Conservation (phyloP, 2,329 filamentous ascomycete genomes). For the Aspergillus jensenii region DNA sequence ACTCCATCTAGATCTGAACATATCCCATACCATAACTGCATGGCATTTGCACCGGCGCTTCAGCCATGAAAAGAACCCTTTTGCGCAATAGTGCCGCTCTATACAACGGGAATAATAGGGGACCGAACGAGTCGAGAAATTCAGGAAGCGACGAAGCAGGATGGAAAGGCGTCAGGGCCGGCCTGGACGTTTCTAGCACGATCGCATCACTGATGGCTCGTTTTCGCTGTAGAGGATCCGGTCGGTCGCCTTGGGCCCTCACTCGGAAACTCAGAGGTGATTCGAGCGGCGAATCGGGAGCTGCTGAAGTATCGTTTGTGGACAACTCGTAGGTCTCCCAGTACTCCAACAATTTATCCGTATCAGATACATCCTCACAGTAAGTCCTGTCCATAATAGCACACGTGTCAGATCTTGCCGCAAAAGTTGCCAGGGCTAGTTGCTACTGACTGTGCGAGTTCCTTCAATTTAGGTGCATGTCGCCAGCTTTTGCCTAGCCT, state of each 20-base stretch:
- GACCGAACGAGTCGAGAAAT: slow-evolving; percentile 81
- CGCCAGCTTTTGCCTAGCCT: slow-evolving; percentile 85
- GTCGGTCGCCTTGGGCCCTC: slow-evolving; percentile 51
- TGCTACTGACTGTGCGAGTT: slow-evolving; percentile 64
- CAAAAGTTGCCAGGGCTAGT: background rate
- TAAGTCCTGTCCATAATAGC: slow-evolving; percentile 46
- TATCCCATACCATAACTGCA: slow-evolving; percentile 78
- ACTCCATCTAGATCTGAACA: slow-evolving; percentile 15
- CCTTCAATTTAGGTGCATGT: slow-evolving; percentile 74
- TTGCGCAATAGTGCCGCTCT: slow-evolving; percentile 83
- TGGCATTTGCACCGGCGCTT: slow-evolving; percentile 78
- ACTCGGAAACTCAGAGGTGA: slow-evolving; percentile 53
- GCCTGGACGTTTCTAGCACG: slow-evolving; percentile 40
- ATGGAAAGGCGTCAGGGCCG: slow-evolving; percentile 74
- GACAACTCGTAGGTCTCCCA: slow-evolving; percentile 60
- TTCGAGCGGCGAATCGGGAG: slow-evolving; percentile 51
- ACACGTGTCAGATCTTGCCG: slow-evolving; percentile 15
- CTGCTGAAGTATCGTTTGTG: slow-evolving; percentile 36
- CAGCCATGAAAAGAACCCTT: slow-evolving; percentile 81
- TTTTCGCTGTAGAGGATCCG: slow-evolving; percentile 30
- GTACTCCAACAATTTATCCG: slow-evolving; percentile 69
- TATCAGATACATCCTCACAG: slow-evolving; percentile 64
- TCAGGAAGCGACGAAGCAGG: slow-evolving; percentile 79
- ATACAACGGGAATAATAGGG: slow-evolving; percentile 87
- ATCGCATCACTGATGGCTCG: slow-evolving; percentile 45